Conservation (phyloP, 306 rosid genomes). For the Rosa chinensis region DNA sequence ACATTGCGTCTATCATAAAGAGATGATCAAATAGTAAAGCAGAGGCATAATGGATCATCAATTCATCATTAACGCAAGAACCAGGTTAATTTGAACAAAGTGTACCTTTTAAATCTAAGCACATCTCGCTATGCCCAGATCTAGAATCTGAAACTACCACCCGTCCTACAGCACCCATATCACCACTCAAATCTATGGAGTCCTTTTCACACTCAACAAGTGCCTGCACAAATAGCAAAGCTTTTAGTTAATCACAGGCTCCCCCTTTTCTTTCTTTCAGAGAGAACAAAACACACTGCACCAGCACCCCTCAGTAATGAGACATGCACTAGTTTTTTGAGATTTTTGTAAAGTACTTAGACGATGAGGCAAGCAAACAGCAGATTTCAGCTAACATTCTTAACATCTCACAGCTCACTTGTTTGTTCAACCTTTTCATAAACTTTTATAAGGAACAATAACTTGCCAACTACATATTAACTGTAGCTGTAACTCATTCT, state of each 20-base stretch:
- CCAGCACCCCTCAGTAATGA: neutral
- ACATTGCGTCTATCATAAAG: neutral
- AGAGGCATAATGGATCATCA: slow-evolving; percentile 9
- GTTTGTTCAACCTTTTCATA: neutral
- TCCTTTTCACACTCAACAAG: slow-evolving; percentile 95
- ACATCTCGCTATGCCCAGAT: slow-evolving; percentile 64
- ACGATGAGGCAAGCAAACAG: neutral
- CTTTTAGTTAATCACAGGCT: slow-evolving; percentile 24
- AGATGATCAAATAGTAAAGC: neutral
- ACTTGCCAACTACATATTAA: neutral
- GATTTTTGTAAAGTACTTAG: neutral
- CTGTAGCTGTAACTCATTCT: slow-evolving; percentile 8
- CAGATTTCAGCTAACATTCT: neutral
- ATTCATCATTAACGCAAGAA: slow-evolving; percentile 19
- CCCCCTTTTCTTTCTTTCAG: slow-evolving; percentile 2
- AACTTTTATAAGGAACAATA: neutral
- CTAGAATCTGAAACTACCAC: slow-evolving; percentile 63
- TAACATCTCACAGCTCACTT: neutral
- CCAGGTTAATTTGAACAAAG: slow-evolving; percentile 9
- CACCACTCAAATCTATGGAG: slow-evolving; percentile 90
- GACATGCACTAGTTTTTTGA: neutral
- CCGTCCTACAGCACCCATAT: slow-evolving; percentile 90
- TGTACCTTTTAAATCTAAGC: slow-evolving; percentile 81
- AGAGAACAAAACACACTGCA: neutral
- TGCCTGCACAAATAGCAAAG: slow-evolving; percentile 51